Conservation (phyloP, 2,329 filamentous ascomycete genomes). For the Fusarium hainanense region DNA sequence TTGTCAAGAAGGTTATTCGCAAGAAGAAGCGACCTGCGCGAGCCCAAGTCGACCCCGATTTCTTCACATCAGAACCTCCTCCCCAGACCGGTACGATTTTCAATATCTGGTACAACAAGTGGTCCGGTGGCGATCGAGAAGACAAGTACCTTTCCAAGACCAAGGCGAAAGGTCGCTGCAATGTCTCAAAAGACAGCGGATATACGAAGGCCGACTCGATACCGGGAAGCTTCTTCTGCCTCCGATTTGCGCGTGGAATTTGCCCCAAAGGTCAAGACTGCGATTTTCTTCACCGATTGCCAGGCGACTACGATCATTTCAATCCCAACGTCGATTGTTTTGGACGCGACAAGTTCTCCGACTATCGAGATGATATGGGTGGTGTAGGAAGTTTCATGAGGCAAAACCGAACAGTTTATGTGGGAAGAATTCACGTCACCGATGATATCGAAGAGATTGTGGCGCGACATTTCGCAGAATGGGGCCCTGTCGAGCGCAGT, state of each 20-base stretch:
- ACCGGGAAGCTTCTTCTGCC: constrained; percentile 87
- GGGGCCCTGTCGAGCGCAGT: constrained; percentile 89
- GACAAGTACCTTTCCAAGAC: constrained; percentile 89
- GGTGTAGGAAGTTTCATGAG: constrained; percentile 94
- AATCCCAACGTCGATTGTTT: constrained; percentile 97
- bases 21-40: constrained; percentile 91
- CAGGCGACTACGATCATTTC: constrained; percentile 87
- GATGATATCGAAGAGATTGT: constrained; percentile 98
- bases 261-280: constrained; percentile 92
- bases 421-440: constrained; percentile 92
- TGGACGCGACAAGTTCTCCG: constrained; percentile 83
- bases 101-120: constrained; percentile 99
- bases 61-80: constrained; percentile 84
- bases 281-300: constrained; percentile 91
- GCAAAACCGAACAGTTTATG: constrained; percentile 92
- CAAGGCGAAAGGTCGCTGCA: constrained; percentile 86
- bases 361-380: constrained; percentile 97
- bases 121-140: constrained; percentile 94
- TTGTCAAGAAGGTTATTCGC: constrained; percentile 87
- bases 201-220: constrained; percentile 83
- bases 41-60: constrained; percentile 87
- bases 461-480: constrained; percentile 94
- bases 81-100: constrained; percentile 95
- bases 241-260: constrained; percentile 86
- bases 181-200: constrained; percentile 81